Conservation (phyloP, 495 filamentous ascomycete genomes). For the Penicillium coprophilum region DNA sequence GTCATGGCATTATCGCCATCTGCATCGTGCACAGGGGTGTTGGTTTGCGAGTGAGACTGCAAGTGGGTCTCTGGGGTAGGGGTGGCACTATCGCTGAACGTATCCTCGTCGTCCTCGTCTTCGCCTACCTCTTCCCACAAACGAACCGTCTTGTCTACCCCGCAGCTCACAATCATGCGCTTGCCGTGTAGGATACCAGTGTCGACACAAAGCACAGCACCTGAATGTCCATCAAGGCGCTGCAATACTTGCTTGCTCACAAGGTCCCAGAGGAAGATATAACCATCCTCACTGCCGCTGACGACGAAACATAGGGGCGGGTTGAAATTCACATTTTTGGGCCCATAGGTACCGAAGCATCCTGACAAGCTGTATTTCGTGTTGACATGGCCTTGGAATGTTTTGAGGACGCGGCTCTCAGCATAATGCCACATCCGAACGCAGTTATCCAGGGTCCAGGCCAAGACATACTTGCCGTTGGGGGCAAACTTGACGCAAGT, state of each 20-base stretch:
- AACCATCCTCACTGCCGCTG: conserved; percentile 83
- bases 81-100: background rate
- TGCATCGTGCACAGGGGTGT: conserved; percentile 8
- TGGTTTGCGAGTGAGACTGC: conserved; percentile 5
- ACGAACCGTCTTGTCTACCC: conserved; percentile 62
- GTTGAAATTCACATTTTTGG: conserved; percentile 36
- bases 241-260: conserved; percentile 79
- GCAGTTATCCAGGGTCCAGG: conserved; percentile 86
- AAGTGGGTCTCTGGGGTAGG: background rate
- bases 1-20: conserved; percentile 27
- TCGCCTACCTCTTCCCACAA: conserved; percentile 55
- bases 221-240: conserved; percentile 65
- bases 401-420: conserved; percentile 85
- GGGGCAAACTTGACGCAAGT: conserved; percentile 90
- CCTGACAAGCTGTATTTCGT: conserved; percentile 78
- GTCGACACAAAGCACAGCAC: conserved; percentile 84
- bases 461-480: conserved; percentile 88
- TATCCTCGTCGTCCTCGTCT: conserved; percentile 9
- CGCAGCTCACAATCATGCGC: conserved; percentile 59
- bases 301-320: conserved; percentile 57
- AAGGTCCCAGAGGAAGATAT: conserved; percentile 87
- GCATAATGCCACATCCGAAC: conserved; percentile 94
- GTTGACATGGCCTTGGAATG: conserved; percentile 92
- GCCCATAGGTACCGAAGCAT: conserved; percentile 68
- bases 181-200: conserved; percentile 43